A percentile compares a stretch with the other conserved stretches of the same genome.
These are phyloP conservation scores for Solanum piurae DNA, from an alignment of 257 asterid species.

Conservation along the genomic window DNA sequence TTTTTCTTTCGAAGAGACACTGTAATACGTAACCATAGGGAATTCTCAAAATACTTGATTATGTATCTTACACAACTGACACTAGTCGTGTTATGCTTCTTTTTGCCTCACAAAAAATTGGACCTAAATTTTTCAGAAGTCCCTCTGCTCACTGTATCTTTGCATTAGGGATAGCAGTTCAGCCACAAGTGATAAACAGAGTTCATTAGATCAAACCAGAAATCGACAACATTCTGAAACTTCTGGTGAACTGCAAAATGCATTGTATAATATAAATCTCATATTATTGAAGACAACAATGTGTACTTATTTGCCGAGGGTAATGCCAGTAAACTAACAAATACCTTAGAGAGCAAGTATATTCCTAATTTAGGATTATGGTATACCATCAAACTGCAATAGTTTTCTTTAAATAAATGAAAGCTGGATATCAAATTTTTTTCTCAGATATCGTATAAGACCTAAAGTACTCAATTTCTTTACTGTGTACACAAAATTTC, in stretches of 20 bases:
- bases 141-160: not conserved
- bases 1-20: not conserved
- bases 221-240: not conserved
- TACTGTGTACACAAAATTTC: not conserved
- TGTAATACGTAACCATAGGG: not conserved
- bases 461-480: not conserved
- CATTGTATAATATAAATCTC: not conserved
- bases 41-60: not conserved
- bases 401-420: not conserved
- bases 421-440: not conserved
- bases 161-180: not conserved
- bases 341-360: not conserved
- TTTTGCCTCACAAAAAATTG: not conserved
- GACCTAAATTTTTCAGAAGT: not conserved
- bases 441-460: not conserved
- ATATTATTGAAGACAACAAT: not conserved
- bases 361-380: not conserved
- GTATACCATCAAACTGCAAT: not conserved
- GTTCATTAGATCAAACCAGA: not conserved
- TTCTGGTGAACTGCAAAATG: not conserved
- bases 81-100: not conserved
- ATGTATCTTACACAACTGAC: not conserved
- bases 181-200: not conserved
- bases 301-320: not conserved
- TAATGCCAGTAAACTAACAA: not conserved